These are phyloP conservation scores for Sporisorium graminicola DNA, from an alignment of 1,284 basidiomycete genomes.

Conservation along the genomic window DNA sequence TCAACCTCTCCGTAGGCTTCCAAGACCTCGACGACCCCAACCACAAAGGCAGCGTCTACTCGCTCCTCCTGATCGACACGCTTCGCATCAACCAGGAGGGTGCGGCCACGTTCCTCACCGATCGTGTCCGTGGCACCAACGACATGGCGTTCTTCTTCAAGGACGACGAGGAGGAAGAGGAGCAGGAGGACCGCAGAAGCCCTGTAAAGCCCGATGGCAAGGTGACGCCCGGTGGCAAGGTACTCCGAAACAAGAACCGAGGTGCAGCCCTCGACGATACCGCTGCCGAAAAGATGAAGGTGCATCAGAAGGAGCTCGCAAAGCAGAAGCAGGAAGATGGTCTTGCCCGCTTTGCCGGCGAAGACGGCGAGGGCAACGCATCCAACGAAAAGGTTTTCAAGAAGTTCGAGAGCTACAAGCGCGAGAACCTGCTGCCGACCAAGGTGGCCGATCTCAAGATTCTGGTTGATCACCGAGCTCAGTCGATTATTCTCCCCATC, in stretches of 20 bases:
- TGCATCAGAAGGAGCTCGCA: constrained; percentile 90
- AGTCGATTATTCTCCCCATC: constrained; percentile 90
- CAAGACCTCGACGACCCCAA: constrained; percentile 79
- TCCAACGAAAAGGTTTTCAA: constrained; percentile 81
- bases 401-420: constrained; percentile 95
- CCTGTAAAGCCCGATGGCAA: constrained; percentile 50
- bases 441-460: constrained; percentile 76
- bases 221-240: constrained; percentile 62
- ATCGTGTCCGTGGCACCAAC: constrained; percentile 75
- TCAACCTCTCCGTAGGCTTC: constrained; percentile 87
- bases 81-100: constrained; percentile 80
- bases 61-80: constrained; percentile 90
- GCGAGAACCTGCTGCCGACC: constrained; percentile 86
- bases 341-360: constrained; percentile 80
- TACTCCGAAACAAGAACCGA: constrained; percentile 71
- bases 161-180: constrained; percentile 64
- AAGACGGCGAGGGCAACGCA: constrained; percentile 75
- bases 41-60: constrained; percentile 81
- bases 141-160: constrained; percentile 88
- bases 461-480: constrained; percentile 87
- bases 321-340: constrained; percentile 84
- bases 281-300: constrained; percentile 81
- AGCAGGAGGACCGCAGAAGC: constrained; percentile 43
- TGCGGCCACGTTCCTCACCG: constrained; percentile 77
- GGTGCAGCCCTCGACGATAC: constrained; percentile 82